Evolutionary conservation across 2,329 filamentous ascomycete species (phyloP).

Genomic region (Sporothrix protearum): DNA sequence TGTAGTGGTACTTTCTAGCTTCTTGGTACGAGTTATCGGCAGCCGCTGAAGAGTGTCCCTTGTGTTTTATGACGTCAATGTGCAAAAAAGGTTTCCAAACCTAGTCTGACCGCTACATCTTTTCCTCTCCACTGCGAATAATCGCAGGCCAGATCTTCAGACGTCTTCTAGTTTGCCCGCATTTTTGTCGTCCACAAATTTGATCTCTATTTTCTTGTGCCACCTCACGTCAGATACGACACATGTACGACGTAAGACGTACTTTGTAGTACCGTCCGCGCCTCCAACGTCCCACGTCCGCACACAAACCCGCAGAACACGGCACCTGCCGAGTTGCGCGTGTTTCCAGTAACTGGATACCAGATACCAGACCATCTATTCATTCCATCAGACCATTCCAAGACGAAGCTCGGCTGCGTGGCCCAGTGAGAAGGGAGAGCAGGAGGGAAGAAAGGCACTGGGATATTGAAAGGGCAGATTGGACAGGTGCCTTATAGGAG

Average conservation of each 20-base stretch:
- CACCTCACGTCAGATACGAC: not conserved
- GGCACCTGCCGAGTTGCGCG: conserved; percentile 6
- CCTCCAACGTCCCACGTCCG: not conserved
- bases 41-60: not conserved
- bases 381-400: not conserved
- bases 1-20: not conserved
- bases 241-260: not conserved
- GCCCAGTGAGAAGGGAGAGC: not conserved
- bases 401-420: not conserved
- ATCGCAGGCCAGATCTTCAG: not conserved
- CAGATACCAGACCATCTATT: not conserved
- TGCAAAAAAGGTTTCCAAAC: not conserved
- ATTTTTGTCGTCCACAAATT: not conserved
- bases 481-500: not conserved
- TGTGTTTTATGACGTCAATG: not conserved
- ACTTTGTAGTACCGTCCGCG: not conserved
- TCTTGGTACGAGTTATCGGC: not conserved
- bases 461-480: not conserved
- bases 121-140: not conserved
- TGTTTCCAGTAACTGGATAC: conserved; percentile 6
- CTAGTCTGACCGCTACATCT: conserved; percentile 9
- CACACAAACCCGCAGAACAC: not conserved
- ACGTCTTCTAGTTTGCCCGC: not conserved
- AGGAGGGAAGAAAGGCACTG: not conserved
- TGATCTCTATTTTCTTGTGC: not conserved